phyloP scores from a whole-genome alignment of 371 early-diverging fungal genomes.

The Actinomortierella wolfii region DNA sequence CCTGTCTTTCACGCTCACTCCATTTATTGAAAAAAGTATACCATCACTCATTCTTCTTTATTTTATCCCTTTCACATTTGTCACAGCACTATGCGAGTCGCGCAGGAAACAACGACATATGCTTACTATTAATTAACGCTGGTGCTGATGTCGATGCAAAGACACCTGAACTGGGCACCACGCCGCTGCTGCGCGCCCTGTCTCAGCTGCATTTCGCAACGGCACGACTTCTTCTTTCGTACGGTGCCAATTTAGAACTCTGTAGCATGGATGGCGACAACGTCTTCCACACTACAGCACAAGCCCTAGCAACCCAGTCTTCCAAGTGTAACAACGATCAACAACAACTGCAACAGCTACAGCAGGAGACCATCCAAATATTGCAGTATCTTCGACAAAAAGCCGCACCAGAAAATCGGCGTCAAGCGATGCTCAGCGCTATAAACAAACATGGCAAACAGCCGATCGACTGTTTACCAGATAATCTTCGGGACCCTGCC shows the following conservation, averaged over 20 bases:
- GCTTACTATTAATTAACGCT: conserved; percentile 27
- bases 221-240: conserved; percentile 25
- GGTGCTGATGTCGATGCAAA: conserved; percentile 34
- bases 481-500: too few relatives aligned
- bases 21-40: not conserved
- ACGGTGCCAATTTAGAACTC: conserved; percentile 23
- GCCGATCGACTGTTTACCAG: too few relatives aligned
- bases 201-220: conserved; percentile 30
- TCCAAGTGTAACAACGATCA: too few relatives aligned
- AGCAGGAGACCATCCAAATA: too few relatives aligned
- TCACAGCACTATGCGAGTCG: conserved; percentile 39
- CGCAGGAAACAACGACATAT: conserved; percentile 38
- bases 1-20: not conserved
- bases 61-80: not conserved
- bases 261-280: conserved; percentile 22
- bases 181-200: conserved; percentile 34
- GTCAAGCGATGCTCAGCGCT: too few relatives aligned
- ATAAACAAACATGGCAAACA: too few relatives aligned
- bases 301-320: too few relatives aligned
- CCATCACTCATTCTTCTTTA: not conserved
- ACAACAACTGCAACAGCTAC: too few relatives aligned
- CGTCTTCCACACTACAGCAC: conserved; percentile 33
- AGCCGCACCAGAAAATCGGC: too few relatives aligned
- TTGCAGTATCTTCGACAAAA: too few relatives aligned
- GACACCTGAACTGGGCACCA: conserved; percentile 36